Base-by-base conservation (phyloP, 106 monocot genomes). In the Allium fistulosum region DNA sequence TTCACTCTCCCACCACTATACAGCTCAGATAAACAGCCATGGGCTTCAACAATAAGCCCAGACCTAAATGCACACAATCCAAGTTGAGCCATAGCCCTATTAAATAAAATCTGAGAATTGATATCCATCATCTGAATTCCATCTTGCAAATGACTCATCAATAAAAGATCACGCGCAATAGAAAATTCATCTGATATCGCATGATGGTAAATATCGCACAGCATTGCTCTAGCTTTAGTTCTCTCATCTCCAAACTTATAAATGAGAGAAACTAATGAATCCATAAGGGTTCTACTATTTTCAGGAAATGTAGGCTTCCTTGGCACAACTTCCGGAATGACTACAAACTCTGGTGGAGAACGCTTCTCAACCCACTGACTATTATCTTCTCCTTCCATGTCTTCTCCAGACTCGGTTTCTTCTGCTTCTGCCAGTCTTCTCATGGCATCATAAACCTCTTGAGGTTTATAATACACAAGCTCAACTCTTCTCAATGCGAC, bases 191-290 rank as follows among this genome's bases (percentile, higher is more conserved):
- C 97, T 76, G 69, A 89, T 37, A 97, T 88, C 22, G 97, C 84
- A 76, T 97, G 97, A 55, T 97, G 86, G 74, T 92, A 97, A n/a
- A 97, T 89, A 72, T 97, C 97, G 77, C 97, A 97, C 57, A 97
- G 92, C 97, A 97, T 97, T n/a, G 97, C 86, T 72, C 97, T 76
- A 15, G 92, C 92, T 57, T 97, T 97, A n/a, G 97, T 92, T 51
- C 92, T 83, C 68, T 97, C 97, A 82, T 97, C 97, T 11, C 97
- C 97, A 75, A 75, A 80, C 59, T 79, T 89, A 62, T 92, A 92
- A 69, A 97, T 85, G 15, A 89, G 80, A 62, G 92, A 89, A 26
- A 97, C 86, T 65, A 97, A 70, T 7, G 57, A 17, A 73, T 97
- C 92, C 86, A 97, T 86, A 62, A 97, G 71, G 47, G 58, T 58